Base-by-base conservation (phyloP, 2,329 filamentous ascomycete genomes). In the Thelonectria discophora region DNA sequence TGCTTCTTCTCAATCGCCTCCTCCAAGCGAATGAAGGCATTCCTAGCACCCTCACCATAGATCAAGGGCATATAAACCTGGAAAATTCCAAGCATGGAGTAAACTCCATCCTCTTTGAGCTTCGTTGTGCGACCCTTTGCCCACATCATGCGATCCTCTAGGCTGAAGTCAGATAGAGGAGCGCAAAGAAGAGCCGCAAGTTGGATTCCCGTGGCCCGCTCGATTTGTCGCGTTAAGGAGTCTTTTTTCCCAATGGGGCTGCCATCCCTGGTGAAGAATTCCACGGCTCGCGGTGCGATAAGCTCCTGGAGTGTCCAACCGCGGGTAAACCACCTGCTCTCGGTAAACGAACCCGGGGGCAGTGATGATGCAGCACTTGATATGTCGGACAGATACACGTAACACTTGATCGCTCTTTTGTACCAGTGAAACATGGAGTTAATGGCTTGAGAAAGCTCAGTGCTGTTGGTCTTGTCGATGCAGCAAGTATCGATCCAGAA, bases 391-490 rank as follows among this genome's bases (percentile, higher is more conserved):
- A 37, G 10, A 37, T 37, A 13, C 7, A 37, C 8, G 15, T 37
- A 37, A 12, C 34, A 37, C 10, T 37, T 37, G 3, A 13, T 37
- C 34, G 49, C 49, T 10, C 27, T n/a, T 13, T 13, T 12, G 37
- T 52, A 52, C 49, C 49, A 52, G 9, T 9, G n/a, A 39, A 52
- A 52, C 37, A 52, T 52, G 49, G 32, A 40, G n/a, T 42, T 42
- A 21, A 52, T 52, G 13, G 49, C 49, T 37, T 52, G 34, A 9
- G 49, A 52, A 2, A 52, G 37, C 49, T 52, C 49, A 3, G 49
- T 39, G 10, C 34, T 52, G n/a, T 39, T 52, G 18, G 21, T 40
- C 15, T 52, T 52, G 49, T 52, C 49, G 34, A 52, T 52, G n/a
- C 49, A 52, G 34, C 34, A 37, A 12, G 12, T 37, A 15, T 37